Evolutionary conservation across 805 yeast species (phyloP).

Genomic region (Blastobotrys parvus): DNA sequence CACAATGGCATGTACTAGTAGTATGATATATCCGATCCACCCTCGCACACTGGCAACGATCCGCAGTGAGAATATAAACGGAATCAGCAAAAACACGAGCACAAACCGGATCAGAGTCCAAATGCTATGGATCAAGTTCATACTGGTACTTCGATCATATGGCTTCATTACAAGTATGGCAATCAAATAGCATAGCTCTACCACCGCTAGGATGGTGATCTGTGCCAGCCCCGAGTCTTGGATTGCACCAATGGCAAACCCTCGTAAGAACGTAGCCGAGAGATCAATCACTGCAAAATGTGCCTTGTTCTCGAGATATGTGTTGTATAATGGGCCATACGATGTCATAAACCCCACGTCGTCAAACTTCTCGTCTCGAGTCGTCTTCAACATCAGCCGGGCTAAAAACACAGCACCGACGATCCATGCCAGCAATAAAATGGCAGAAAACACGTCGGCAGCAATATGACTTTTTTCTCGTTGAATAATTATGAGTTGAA

Average conservation of each 20-base stretch:
- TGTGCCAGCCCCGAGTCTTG: slow-evolving; percentile 30
- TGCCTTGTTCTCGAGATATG: slow-evolving; percentile 19
- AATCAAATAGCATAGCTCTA: slow-evolving; percentile 20
- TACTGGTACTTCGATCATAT: slow-evolving; percentile 20
- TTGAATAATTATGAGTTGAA: slow-evolving; percentile 21
- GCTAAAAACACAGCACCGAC: slow-evolving; percentile 12
- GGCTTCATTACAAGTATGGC: slow-evolving; percentile 20
- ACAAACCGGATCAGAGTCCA: slow-evolving; percentile 18
- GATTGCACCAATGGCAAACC: slow-evolving; percentile 26
- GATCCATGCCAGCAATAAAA: slow-evolving; percentile 22
- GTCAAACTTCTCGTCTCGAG: slow-evolving; percentile 20
- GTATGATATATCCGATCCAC: slow-evolving; percentile 28
- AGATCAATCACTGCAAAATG: slow-evolving; percentile 16
- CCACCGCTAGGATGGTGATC: slow-evolving; percentile 22
- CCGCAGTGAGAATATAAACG: slow-evolving; percentile 20
- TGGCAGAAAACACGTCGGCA: slow-evolving; percentile 21
- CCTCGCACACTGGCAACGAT: slow-evolving; percentile 17
- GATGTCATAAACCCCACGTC: slow-evolving; percentile 21
- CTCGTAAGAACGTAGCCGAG: slow-evolving; percentile 20
- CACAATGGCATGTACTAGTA: slow-evolving; percentile 24
- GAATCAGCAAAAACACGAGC: slow-evolving; percentile 19
- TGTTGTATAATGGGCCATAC: slow-evolving; percentile 27
- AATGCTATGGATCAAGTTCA: slow-evolving; percentile 17
- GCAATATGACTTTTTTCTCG: slow-evolving; percentile 1
- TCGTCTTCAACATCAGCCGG: slow-evolving; percentile 9